Evolutionary conservation across 768 basidiomycete genomes (phyloP).

Genomic region (Russula earlei): DNA sequence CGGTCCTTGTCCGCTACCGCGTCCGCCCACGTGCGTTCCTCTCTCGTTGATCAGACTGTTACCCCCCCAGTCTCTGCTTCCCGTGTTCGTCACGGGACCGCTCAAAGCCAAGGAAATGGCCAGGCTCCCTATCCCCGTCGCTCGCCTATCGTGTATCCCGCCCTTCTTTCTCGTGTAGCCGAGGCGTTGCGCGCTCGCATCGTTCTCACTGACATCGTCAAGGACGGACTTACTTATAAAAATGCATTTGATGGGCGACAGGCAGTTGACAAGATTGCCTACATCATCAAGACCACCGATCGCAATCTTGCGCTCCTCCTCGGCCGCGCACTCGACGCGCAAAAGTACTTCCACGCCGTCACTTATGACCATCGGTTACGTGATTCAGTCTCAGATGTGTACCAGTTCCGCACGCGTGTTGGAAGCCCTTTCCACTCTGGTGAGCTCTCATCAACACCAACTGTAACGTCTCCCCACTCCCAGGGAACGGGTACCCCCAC

Average conservation of each 20-base stretch:
- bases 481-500: background rate
- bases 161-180: conserved; percentile 87
- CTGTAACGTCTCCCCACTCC: conserved; percentile 27
- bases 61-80: conserved; percentile 23
- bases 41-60: conserved; percentile 28
- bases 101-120: conserved; percentile 24
- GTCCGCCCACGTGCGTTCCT: conserved; percentile 37
- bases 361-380: conserved; percentile 95
- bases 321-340: conserved; percentile 92
- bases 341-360: conserved; percentile 99
- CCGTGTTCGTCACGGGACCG: conserved; percentile 29
- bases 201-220: conserved; percentile 64
- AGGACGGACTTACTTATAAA: conserved; percentile 94
- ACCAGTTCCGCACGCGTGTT: conserved; percentile 82
- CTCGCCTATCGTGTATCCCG: conserved; percentile 86
- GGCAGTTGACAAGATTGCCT: conserved; percentile 93
- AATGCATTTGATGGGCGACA: conserved; percentile 96
- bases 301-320: conserved; percentile 89
- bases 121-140: conserved; percentile 33
- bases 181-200: conserved; percentile 87
- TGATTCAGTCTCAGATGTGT: conserved; percentile 81
- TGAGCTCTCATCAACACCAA: conserved; percentile 36
- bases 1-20: conserved; percentile 69
- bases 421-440: conserved; percentile 80
- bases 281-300: conserved; percentile 98